These are phyloP conservation scores for Gleditsia sinensis DNA, from an alignment of 306 rosid species.

Conservation along the genomic window DNA sequence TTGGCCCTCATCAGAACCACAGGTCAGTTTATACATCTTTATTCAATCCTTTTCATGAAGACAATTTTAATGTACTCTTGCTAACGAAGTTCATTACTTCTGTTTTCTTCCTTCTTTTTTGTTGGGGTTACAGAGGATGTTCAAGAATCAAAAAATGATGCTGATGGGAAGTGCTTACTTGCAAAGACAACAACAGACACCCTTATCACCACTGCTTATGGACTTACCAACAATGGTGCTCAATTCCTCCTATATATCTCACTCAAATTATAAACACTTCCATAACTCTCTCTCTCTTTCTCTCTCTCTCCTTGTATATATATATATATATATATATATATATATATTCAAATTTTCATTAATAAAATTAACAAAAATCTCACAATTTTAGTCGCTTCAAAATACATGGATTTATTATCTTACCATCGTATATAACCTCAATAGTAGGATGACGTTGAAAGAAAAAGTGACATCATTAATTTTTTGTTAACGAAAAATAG, in stretches of 20 bases:
- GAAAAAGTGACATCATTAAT: too few species aligned
- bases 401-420: too few species aligned
- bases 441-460: too few species aligned
- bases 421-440: too few species aligned
- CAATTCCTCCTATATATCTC: not conserved
- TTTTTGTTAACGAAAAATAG: too few species aligned
- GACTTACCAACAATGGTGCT: conserved; percentile 66
- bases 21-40: conserved; percentile 36
- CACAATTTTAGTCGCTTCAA: too few species aligned
- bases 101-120: not conserved
- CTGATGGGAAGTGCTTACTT: conserved; percentile 50
- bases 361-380: too few species aligned
- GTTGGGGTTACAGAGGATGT: conserved; percentile 48
- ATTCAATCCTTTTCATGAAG: too few species aligned
- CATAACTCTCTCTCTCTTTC: not conserved
- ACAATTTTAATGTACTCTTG: not conserved
- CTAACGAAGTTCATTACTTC: not conserved
- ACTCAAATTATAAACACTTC: not conserved
- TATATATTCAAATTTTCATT: too few species aligned
- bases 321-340: too few species aligned
- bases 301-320: too few species aligned
- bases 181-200: conserved; percentile 38
- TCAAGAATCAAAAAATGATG: conserved; percentile 53
- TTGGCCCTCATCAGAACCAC: conserved; percentile 53
- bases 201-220: conserved; percentile 48